These are phyloP conservation scores for Vitis riparia DNA, from an alignment of 164 flowering plant genomes.

Conservation along the genomic window DNA sequence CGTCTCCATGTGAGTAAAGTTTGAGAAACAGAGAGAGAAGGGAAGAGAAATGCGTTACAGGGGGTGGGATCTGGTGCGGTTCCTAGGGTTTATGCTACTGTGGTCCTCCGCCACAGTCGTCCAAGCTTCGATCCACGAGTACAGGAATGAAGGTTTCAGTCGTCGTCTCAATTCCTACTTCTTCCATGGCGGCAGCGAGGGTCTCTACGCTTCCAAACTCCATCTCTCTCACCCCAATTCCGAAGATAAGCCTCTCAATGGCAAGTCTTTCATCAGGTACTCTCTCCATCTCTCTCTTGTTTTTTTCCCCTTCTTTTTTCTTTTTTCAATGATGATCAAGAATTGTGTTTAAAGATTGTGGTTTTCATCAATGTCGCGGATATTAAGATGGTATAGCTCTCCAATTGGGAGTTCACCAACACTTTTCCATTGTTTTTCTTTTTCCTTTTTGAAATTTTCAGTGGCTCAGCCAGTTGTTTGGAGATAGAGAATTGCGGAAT, in stretches of 20 bases:
- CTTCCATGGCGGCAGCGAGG: slow-evolving; percentile 94
- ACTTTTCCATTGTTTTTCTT: no score
- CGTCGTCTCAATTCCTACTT: slow-evolving; percentile 67
- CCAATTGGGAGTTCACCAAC: no score
- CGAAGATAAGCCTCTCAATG: slow-evolving; percentile 44
- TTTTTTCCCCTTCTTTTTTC: not conserved
- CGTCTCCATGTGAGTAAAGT: not conserved
- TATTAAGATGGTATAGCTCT: no score
- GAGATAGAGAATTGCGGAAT: no score
- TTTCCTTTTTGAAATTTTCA: no score
- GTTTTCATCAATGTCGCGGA: not conserved
- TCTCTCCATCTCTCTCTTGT: not conserved
- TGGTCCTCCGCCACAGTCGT: not conserved
- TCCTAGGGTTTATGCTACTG: slow-evolving; percentile 24
- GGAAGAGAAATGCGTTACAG: not conserved
- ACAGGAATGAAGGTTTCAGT: slow-evolving; percentile 50
- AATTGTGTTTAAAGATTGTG: not conserved
- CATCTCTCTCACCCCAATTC: slow-evolving; percentile 10
- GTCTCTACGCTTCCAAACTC: slow-evolving; percentile 64
- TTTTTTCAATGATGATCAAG: not conserved
- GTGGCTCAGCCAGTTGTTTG: no score
- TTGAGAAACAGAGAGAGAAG: slow-evolving; percentile 1
- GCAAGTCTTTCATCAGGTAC: slow-evolving; percentile 78
- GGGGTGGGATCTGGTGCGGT: not conserved
- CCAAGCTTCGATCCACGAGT: slow-evolving; percentile 70